Base-by-base conservation (phyloP, 2,329 filamentous ascomycete genomes). In the Beauveria medogensis region DNA sequence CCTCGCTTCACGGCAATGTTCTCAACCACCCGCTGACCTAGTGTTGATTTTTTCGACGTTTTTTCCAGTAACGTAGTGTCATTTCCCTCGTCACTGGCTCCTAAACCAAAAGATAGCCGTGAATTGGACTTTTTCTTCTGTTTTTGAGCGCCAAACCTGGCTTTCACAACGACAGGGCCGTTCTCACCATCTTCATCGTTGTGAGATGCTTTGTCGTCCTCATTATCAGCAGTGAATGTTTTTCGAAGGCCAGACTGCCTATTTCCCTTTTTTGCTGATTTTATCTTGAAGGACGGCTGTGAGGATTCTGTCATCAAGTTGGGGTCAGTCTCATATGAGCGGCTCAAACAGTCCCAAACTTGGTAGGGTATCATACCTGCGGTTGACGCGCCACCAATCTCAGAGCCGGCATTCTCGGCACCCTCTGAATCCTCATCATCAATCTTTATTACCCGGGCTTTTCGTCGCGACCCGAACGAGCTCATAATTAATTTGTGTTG, bases 381-480 rank as follows among this genome's bases (percentile, higher is more conserved):
- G 64, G 69, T 71, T 61, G 70, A 65, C 20, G 64, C 64, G 60
- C 65, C 65, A 20, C 64, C 65, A 28, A 69, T 67, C 47, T 70
- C 65, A 2, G 67, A 61, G 0, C 63, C 55, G 1, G 71, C 44
- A 9, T 62, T 56, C 2, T 64, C 62, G 5, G 64, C 56, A 2
- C 60, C 55, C 2, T 61, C 54, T 1, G 86, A 87, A 3, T 90
- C 85, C 14, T 87, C 84, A 50, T 91, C 89, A 47, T 84, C 79
- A 0, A 84, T 78, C 52, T 85, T 88, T 67, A 96, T 89, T 69
- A 92, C 89, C 65, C 90, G 88, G 52, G 90, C 86, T 67, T 94
- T 92, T 65, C 84, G 76, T 68, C 84, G 87, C 1, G 78, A 72
- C 4, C 76, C 77, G 61, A 87, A 86, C 6, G 80, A 74, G 65